Evolutionary conservation across 768 basidiomycete species (phyloP), one percentile per base, ranked within the genome.

Genomic region (Leccinum fibrillosum): DNA sequence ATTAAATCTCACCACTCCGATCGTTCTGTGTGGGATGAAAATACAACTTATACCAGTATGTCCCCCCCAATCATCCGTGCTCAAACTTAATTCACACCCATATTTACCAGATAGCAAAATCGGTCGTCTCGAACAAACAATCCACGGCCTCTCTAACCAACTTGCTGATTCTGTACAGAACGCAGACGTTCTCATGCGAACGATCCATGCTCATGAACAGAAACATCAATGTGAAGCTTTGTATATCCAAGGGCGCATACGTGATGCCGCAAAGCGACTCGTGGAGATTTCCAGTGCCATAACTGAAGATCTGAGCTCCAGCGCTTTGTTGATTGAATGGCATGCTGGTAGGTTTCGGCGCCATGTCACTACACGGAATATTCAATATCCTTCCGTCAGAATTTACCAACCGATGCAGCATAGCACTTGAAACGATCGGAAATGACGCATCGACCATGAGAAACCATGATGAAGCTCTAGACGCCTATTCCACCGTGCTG

Each of bases 181-280:
- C 12, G 21, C 21, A 0, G 21, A 45, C 15, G 32, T 15, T 19
- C 52, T 62, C 10, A 8, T 23, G n/a, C 49, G 7, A 35, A 28
- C 47, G 11, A 48, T 49, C 10, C 21, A 1, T 37, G 45, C 37
- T 0, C 50, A 64, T 12, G 48, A 56, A 4, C 30, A 60, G 15
- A 63, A 48, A 4, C 26, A 55, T 23, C 49, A 42, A 0, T 64
- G 63, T 3, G 56, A 64, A 34, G 6, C 15, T 2, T 21, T 61
- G 21, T 64, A 28, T 49, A 15, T 32, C 0, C 23, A 56, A 2
- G 56, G 54, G 17, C 52, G 13, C 10, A 32, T 58, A 7, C 1
- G 5, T 1, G 54, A 56, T 19, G 63, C 56, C 3, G 52, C 52
- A 1, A 2, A n/a, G 4, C 45, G 9, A 28, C 30, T 63, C 19